Conservation (phyloP, 2,329 filamentous ascomycete genomes). For the Pleurostoma richardsiae region DNA sequence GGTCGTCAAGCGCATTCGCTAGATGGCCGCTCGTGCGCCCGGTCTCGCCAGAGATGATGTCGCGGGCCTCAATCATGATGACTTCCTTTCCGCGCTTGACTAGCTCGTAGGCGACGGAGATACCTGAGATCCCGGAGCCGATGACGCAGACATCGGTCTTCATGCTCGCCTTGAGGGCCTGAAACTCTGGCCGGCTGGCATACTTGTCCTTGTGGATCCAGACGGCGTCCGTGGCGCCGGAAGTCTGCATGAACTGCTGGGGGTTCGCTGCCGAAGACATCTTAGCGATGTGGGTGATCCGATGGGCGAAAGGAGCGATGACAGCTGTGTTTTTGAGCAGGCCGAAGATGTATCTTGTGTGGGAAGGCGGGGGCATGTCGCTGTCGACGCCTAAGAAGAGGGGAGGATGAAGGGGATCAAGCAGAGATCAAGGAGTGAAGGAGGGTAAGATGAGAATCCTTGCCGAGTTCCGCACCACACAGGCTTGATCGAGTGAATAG, state of each 20-base stretch:
- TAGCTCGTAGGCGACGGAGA: conserved; percentile 47
- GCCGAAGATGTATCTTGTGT: background rate
- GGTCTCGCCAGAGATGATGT: conserved; percentile 48
- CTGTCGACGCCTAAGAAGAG: too few relatives aligned
- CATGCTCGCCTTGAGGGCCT: conserved; percentile 33
- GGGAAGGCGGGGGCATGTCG: too few relatives aligned
- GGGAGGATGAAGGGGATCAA: too few relatives aligned
- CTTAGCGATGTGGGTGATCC: background rate
- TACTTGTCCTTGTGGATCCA: conserved; percentile 47
- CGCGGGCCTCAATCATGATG: conserved; percentile 47
- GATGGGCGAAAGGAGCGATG: background rate
- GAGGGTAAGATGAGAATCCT: too few relatives aligned
- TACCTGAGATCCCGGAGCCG: conserved; percentile 47
- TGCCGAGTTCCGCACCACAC: too few relatives aligned
- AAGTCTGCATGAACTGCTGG: conserved; percentile 30
- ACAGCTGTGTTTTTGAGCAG: background rate
- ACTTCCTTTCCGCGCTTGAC: conserved; percentile 43
- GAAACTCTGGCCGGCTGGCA: conserved; percentile 34
- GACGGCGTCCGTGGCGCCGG: conserved; percentile 44
- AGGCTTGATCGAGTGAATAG: too few relatives aligned
- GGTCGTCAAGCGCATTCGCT: conserved; percentile 48
- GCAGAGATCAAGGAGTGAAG: too few relatives aligned
- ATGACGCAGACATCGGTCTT: conserved; percentile 44
- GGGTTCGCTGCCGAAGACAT: background rate
- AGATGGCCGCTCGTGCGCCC: conserved; percentile 50